phyloP scores from a whole-genome alignment of 352 stramenopile genomes.

The Globisporangium iwayamae region DNA sequence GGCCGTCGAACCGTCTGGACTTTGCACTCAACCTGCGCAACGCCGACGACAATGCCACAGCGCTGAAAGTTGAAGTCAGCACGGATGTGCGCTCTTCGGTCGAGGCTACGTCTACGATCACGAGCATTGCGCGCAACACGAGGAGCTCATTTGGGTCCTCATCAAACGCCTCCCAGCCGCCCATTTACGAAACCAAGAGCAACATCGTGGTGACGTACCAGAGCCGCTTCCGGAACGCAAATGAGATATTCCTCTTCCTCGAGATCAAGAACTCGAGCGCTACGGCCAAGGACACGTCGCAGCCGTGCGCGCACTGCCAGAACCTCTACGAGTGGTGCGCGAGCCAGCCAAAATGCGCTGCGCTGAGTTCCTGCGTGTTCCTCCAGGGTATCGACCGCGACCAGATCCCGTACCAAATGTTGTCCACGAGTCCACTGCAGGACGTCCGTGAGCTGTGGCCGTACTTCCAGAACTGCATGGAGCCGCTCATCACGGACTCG shows the following conservation, averaged over 20 bases:
- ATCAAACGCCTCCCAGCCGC: neutral
- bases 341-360: conserved; percentile 32
- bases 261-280: conserved; percentile 30
- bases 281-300: conserved; percentile 36
- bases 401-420: conserved; percentile 18
- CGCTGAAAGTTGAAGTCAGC: conserved; percentile 44
- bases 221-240: conserved; percentile 24
- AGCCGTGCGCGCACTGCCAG: conserved; percentile 50
- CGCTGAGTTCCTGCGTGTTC: conserved; percentile 37
- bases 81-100: conserved; percentile 33
- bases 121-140: conserved; percentile 41
- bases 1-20: conserved; percentile 23
- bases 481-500: neutral
- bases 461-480: conserved; percentile 31
- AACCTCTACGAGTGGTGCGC: conserved; percentile 47
- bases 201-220: conserved; percentile 51
- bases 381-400: conserved; percentile 23
- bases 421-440: conserved; percentile 14
- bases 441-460: conserved; percentile 34
- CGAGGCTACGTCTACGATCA: conserved; percentile 49
- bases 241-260: conserved; percentile 41
- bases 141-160: neutral
- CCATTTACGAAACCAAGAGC: conserved; percentile 30
- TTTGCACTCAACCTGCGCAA: conserved; percentile 47
- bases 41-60: conserved; percentile 38